Percentiles rank a stretch among this genome's conserved stretches.
Conservation (phyloP, 805 yeast genomes). For the Ogataea sp. region DNA sequence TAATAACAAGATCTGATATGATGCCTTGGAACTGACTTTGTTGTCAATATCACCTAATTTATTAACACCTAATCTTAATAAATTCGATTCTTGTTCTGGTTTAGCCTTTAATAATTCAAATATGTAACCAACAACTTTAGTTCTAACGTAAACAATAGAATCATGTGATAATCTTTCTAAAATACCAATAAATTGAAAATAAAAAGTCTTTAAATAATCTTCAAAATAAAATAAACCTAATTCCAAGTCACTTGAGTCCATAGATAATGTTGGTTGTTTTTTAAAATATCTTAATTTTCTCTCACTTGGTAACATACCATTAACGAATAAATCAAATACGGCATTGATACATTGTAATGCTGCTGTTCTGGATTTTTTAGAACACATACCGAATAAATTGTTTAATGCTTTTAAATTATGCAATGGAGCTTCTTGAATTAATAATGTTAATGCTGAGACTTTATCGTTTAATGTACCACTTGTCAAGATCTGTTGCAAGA, state of each 20-base stretch:
- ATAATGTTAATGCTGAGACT: conserved; percentile 85
- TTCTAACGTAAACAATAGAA: conserved; percentile 80
- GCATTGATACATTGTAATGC: conserved; percentile 88
- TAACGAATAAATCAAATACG: conserved; percentile 76
- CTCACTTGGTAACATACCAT: conserved; percentile 81
- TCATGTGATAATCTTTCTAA: conserved; percentile 84
- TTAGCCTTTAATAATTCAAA: conserved; percentile 75
- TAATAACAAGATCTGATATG: conserved; percentile 68
- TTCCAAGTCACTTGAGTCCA: conserved; percentile 40
- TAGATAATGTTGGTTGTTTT: conserved; percentile 52
- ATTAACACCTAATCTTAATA: conserved; percentile 82
- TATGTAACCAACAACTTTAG: conserved; percentile 66
- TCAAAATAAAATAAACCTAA: conserved; percentile 79
- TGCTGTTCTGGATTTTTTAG: conserved; percentile 88
- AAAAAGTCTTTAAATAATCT: conserved; percentile 73
- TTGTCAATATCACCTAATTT: conserved; percentile 91
- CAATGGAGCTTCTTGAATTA: conserved; percentile 91
- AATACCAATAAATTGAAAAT: conserved; percentile 66
- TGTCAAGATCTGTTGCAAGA: conserved; percentile 78
- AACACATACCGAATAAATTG: conserved; percentile 67
- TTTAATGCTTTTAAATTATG: conserved; percentile 84
- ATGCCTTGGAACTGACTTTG: conserved; percentile 83
- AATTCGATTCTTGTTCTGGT: conserved; percentile 95
- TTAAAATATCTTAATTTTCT: conserved; percentile 75
- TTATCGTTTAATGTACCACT: conserved; percentile 95